Evolutionary conservation across 306 rosid genomes (phyloP), one percentile per base, ranked within the genome.

Genomic region (Quercus agrifolia): DNA sequence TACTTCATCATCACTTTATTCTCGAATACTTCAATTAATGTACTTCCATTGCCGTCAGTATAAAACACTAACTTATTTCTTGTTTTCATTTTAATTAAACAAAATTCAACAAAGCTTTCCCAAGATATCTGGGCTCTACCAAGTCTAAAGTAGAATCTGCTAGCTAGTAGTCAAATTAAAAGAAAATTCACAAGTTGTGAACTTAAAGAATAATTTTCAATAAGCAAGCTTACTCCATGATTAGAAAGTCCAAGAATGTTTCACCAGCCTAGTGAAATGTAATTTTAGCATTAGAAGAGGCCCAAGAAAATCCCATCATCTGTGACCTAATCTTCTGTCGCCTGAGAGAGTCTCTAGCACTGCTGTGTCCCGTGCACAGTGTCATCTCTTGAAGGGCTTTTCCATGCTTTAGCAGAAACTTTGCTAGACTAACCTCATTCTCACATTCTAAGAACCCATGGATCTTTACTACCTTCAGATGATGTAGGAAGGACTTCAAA

Each of bases 251-350:
- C 25, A 21, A 4, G 19, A 55, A 31, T 14, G 1, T 14, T 30
- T 46, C 68, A 41, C 38, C 13, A 69, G 63, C 15, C 83, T 79
- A 88, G 46, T 25, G 88, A 85, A 89, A 89, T n/a, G 78, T 52
- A 56, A 94, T 81, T 87, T 86, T 92, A 54, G 96, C 96, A 84
- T 86, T 88, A 41, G 97, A 85, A 80, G 92, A 89, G 86, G 94
- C 97, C 85, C 92, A 85, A 83, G 96, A 88, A 62, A 92, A 92
- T 23, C 91, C 93, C 94, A 84, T 87, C 86, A 91, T 78, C 70
- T 87, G 93, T 7, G 91, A 88, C 85, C 92, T 92, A 56, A 88
- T 85, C 57, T 88, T 87, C 81, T 91, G 93, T 84, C 94, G 77
- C 55, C 92, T 84, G 4, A 84, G 90, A 33, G 85, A 77, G 62